Evolutionary conservation across 257 asterid species (phyloP).

Genomic region (Gardenia jasminoides): DNA sequence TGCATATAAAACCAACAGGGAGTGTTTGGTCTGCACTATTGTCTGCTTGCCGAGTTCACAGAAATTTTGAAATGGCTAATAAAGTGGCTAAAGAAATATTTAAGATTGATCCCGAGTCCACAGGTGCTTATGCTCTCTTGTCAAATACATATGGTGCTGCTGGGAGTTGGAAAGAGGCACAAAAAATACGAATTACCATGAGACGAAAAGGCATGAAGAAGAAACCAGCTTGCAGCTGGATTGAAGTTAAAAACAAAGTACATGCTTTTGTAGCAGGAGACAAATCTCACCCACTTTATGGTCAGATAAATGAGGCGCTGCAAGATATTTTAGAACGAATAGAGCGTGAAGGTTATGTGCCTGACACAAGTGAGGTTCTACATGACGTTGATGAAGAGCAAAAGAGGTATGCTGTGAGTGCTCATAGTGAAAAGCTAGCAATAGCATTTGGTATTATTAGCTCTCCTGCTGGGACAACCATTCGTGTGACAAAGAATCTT

Average conservation of each 20-base stretch:
- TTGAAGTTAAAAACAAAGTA: constrained; percentile 61
- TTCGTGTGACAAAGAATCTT: constrained; percentile 63
- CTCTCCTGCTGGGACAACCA: constrained; percentile 52
- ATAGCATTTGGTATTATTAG: constrained; percentile 56
- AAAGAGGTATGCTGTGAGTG: constrained; percentile 35
- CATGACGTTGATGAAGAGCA: constrained; percentile 74
- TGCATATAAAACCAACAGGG: constrained; percentile 66
- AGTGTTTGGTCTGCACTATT: constrained; percentile 71
- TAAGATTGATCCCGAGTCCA: constrained; percentile 51
- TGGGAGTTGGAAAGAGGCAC: constrained; percentile 79
- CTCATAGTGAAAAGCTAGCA: constrained; percentile 60
- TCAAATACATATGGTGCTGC: constrained; percentile 65
- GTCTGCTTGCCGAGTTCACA: constrained; percentile 89
- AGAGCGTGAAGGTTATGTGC: constrained; percentile 54
- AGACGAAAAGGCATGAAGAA: constrained; percentile 63
- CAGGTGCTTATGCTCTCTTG: constrained; percentile 54
- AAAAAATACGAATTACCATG: constrained; percentile 54
- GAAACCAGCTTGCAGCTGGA: constrained; percentile 77
- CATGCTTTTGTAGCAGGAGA: constrained; percentile 75
- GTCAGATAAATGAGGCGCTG: constrained; percentile 40
- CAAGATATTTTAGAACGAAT: constrained; percentile 49
- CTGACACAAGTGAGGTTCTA: constrained; percentile 44
- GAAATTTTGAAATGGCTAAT: constrained; percentile 77
- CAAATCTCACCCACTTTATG: constrained; percentile 57
- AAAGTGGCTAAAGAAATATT: constrained; percentile 63